A percentile compares a stretch with the other conserved stretches of the same genome.
Evolutionary conservation across 768 basidiomycete species (phyloP).

Genomic region (Exidia glandulosa): DNA sequence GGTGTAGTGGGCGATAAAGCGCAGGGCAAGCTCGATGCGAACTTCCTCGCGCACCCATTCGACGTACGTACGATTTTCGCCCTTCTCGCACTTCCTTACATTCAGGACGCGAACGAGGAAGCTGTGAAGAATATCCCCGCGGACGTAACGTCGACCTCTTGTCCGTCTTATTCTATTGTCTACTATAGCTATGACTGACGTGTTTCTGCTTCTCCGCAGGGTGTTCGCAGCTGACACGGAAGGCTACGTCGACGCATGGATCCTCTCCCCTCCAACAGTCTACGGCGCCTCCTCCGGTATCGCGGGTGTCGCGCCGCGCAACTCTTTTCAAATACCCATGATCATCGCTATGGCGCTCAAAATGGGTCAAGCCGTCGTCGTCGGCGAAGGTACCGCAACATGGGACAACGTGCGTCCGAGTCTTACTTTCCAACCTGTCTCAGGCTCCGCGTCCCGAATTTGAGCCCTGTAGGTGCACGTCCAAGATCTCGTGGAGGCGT

Average conservation of each 20-base stretch:
- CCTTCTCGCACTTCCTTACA: not conserved
- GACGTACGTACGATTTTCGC: not conserved
- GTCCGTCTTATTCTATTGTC: not conserved
- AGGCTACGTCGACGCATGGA: not conserved
- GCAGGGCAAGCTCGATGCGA: not conserved
- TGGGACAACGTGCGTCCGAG: not conserved
- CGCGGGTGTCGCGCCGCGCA: not conserved
- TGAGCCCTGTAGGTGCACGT: not conserved
- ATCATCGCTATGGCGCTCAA: not conserved
- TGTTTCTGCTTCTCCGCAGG: not conserved
- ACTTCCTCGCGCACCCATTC: not conserved
- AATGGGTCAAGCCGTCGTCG: not conserved
- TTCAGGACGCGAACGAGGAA: not conserved
- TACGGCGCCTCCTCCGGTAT: not conserved
- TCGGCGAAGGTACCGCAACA: not conserved
- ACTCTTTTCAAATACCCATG: not conserved
- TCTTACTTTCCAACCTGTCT: not conserved
- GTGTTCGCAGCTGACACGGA: not conserved
- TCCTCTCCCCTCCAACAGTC: not conserved
- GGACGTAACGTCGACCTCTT: not conserved
- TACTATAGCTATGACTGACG: not conserved
- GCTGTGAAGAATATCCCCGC: not conserved
- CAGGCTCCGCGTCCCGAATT: not conserved
- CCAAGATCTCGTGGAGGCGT: not conserved
- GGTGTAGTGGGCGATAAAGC: not conserved